Evolutionary conservation across 352 stramenopile species (phyloP).

Genomic region (Phytophthora boehmeriae): DNA sequence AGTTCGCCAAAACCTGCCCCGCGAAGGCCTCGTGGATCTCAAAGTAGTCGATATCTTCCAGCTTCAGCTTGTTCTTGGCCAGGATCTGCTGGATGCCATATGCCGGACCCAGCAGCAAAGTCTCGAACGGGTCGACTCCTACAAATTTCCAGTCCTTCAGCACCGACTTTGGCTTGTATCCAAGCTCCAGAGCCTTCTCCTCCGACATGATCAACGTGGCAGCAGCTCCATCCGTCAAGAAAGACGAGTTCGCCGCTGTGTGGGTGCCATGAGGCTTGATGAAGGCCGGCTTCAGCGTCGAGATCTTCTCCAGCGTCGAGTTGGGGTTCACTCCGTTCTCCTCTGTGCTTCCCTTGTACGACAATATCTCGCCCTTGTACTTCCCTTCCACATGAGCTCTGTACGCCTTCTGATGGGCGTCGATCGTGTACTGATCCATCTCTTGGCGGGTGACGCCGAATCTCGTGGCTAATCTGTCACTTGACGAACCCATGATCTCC

Average conservation of each 20-base stretch:
- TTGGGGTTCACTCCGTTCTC: slow-evolving; percentile 98
- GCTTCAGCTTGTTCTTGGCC: slow-evolving; percentile 83
- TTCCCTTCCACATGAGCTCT: slow-evolving; percentile 95
- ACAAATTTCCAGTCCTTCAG: slow-evolving; percentile 97
- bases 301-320: slow-evolving; percentile 95
- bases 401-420: slow-evolving; percentile 93
- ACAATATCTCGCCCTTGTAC: slow-evolving; percentile 92
- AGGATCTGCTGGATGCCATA: slow-evolving; percentile 93
- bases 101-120: slow-evolving; percentile 94
- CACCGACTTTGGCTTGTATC: slow-evolving; percentile 95
- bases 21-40: slow-evolving; percentile 99
- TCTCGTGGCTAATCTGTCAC: slow-evolving; percentile 92
- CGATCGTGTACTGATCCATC: slow-evolving; percentile 97
- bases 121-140: slow-evolving; percentile 96
- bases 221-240: slow-evolving; percentile 97
- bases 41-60: slow-evolving; percentile 97
- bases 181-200: slow-evolving; percentile 94
- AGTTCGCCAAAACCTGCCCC: slow-evolving; percentile 97
- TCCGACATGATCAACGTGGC: slow-evolving; percentile 98
- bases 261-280: slow-evolving; percentile 98
- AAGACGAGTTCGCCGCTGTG: slow-evolving; percentile 98
- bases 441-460: slow-evolving; percentile 96
- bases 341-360: slow-evolving; percentile 95
- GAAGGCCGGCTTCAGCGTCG: slow-evolving; percentile 97
- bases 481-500: slow-evolving; percentile 98